Conservation (phyloP, 2,329 filamentous ascomycete species). For the Hypoxylon sp. region DNA sequence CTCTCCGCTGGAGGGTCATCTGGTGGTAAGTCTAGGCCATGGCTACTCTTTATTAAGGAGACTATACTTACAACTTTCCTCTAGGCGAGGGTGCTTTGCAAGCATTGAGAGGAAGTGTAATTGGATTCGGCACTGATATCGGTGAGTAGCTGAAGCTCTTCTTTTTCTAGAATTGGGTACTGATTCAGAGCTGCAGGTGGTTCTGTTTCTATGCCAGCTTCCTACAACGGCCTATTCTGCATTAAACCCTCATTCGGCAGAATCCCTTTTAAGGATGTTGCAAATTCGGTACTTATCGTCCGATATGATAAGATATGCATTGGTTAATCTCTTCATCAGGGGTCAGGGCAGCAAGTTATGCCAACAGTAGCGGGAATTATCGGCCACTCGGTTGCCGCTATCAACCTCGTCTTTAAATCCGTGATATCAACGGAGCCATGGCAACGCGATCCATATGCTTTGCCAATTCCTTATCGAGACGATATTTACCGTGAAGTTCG, state of each 20-base stretch:
- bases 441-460: neutral
- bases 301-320: neutral
- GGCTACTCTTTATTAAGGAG: neutral
- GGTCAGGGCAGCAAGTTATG: slow-evolving; percentile 2
- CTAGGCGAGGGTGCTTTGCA: slow-evolving; percentile 14
- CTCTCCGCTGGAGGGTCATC: slow-evolving; percentile 22
- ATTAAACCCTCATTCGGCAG: slow-evolving; percentile 8
- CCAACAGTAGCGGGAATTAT: slow-evolving; percentile 9
- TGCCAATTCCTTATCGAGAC: slow-evolving; percentile 11
- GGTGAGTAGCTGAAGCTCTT: neutral
- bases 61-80: neutral
- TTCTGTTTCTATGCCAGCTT: slow-evolving; percentile 10
- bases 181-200: slow-evolving; percentile 1
- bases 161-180: neutral
- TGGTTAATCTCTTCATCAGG: neutral
- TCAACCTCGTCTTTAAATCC: neutral
- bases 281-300: slow-evolving; percentile 8
- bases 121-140: slow-evolving; percentile 14
- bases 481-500: neutral
- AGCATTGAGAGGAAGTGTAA: slow-evolving; percentile 12
- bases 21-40: slow-evolving; percentile 16
- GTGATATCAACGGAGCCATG: slow-evolving; percentile 5
- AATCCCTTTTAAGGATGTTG: slow-evolving; percentile 4
- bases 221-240: slow-evolving; percentile 11
- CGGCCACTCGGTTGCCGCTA: neutral